Conservation (phyloP, 371 early-diverging fungal genomes). For the Capillidium rhysosporum region DNA sequence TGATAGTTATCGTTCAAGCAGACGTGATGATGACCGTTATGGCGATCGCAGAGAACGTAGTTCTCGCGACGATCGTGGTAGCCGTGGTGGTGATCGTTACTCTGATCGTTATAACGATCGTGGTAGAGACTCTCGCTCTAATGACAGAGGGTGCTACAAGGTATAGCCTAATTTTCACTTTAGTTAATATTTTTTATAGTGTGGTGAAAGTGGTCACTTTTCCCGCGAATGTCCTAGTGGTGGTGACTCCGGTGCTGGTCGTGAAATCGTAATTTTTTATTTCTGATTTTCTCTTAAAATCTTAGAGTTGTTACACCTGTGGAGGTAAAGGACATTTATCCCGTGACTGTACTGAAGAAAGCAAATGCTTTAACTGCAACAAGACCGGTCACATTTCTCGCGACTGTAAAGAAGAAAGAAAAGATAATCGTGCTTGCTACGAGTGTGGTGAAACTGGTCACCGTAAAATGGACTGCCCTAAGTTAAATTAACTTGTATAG, state of each 20-base stretch:
- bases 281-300: constrained; percentile 10
- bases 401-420: constrained; percentile 20
- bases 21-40: not conserved
- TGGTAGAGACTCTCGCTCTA: constrained; percentile 4
- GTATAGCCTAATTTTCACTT: not conserved
- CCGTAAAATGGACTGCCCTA: constrained; percentile 5
- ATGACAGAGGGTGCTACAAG: constrained; percentile 10
- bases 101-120: not conserved
- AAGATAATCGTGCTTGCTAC: constrained; percentile 12
- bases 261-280: constrained; percentile 9
- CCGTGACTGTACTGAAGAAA: constrained; percentile 18
- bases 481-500: too few species aligned
- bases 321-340: constrained; percentile 22
- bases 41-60: not conserved
- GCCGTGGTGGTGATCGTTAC: constrained; percentile 3
- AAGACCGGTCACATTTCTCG: constrained; percentile 18
- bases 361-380: constrained; percentile 51
- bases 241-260: constrained; percentile 11
- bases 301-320: constrained; percentile 34
- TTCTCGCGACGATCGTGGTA: not conserved
- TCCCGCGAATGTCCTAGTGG: constrained; percentile 33
- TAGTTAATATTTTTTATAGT: constrained; percentile 1
- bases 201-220: constrained; percentile 23
- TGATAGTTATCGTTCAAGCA: not conserved
- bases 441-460: constrained; percentile 18